A percentile compares a stretch with the other conserved stretches of the same genome.
These are phyloP conservation scores for Puccinia coronata DNA, from an alignment of 1,284 basidiomycete species.

Conservation along the genomic window DNA sequence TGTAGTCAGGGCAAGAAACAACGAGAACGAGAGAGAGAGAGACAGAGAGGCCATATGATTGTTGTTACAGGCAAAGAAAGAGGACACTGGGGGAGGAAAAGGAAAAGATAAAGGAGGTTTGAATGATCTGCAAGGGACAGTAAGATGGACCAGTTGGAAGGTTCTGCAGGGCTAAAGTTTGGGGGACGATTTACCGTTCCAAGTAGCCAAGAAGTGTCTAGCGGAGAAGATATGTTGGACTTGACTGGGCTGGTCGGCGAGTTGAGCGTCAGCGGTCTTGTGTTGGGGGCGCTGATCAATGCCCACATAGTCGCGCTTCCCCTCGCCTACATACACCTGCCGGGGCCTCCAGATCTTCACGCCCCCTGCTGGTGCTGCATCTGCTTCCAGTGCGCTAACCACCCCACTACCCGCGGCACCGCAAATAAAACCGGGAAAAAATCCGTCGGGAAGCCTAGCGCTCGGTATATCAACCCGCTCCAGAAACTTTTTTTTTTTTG, in stretches of 20 bases:
- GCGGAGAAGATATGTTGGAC: slow-evolving; percentile 41
- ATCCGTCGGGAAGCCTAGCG: slow-evolving; percentile 78
- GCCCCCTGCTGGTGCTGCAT: slow-evolving; percentile 84
- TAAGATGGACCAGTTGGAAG: neutral
- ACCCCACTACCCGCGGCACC: slow-evolving; percentile 82
- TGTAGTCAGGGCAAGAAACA: too few species aligned
- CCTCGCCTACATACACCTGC: slow-evolving; percentile 76
- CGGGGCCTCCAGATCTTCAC: slow-evolving; percentile 85
- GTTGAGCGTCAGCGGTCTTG: too few species aligned
- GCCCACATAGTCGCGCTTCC: slow-evolving; percentile 74
- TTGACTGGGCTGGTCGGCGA: neutral
- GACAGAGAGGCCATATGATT: too few species aligned
- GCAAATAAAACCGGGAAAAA: slow-evolving; percentile 88
- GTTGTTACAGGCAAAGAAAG: too few species aligned
- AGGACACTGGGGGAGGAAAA: neutral
- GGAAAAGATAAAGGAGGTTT: neutral
- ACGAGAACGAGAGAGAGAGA: too few species aligned
- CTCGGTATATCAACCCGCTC: slow-evolving; percentile 80
- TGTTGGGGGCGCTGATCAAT: too few species aligned
- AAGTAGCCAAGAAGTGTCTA: slow-evolving; percentile 47
- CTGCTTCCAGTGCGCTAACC: slow-evolving; percentile 83
- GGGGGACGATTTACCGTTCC: slow-evolving; percentile 29
- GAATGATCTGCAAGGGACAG: too few species aligned
- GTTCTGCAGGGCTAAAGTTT: neutral
- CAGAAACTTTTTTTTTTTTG: slow-evolving; percentile 44